Evolutionary conservation across 768 basidiomycete genomes (phyloP).

Genomic region (Tulasnella sp.): DNA sequence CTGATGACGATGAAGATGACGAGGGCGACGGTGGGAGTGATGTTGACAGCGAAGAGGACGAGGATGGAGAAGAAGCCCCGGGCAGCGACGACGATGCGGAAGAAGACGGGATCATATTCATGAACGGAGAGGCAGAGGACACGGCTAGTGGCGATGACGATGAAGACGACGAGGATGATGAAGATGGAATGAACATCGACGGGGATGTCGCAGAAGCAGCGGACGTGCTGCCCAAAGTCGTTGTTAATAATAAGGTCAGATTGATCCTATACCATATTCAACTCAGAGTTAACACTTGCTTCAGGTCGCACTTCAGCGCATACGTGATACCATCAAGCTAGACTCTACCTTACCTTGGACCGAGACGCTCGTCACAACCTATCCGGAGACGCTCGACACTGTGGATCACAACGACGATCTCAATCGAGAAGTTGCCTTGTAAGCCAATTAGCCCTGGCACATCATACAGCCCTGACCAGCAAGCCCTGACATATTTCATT

Average conservation of each 20-base stretch:
- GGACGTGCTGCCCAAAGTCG: slow-evolving; percentile 71
- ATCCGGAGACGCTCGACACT: slow-evolving; percentile 60
- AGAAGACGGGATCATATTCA: slow-evolving; percentile 25
- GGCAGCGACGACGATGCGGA: slow-evolving; percentile 25
- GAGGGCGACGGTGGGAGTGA: slow-evolving; percentile 20
- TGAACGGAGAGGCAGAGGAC: slow-evolving; percentile 18
- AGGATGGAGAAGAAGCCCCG: slow-evolving; percentile 14
- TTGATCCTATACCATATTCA: neutral
- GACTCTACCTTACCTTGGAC: slow-evolving; percentile 73
- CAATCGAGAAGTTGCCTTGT: slow-evolving; percentile 94
- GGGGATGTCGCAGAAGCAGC: slow-evolving; percentile 60
- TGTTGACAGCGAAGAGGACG: slow-evolving; percentile 26
- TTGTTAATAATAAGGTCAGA: slow-evolving; percentile 69
- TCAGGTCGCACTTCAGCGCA: slow-evolving; percentile 69
- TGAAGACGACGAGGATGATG: slow-evolving; percentile 28
- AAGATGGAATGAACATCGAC: slow-evolving; percentile 24
- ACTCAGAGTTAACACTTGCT: neutral
- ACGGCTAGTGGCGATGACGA: slow-evolving; percentile 22
- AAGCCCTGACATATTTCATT: neutral
- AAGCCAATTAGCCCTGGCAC: slow-evolving; percentile 26
- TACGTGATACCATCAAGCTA: slow-evolving; percentile 65
- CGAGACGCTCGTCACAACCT: slow-evolving; percentile 64
- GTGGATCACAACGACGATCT: slow-evolving; percentile 75
- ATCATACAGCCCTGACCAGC: neutral
- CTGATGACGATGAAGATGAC: slow-evolving; percentile 26